Base-by-base conservation (phyloP, 2,329 filamentous ascomycete species). In the Fusarium incarnatum region DNA sequence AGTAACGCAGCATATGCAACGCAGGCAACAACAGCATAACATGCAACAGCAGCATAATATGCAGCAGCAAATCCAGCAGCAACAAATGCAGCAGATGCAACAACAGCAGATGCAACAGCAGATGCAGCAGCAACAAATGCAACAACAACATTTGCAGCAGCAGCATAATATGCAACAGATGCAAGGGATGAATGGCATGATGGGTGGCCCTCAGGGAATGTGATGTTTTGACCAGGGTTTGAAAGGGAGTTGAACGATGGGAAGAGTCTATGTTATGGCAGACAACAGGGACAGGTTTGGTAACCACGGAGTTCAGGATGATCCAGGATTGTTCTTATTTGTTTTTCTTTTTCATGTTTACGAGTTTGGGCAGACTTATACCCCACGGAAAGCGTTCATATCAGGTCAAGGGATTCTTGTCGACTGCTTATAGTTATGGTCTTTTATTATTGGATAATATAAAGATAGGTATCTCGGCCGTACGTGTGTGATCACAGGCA, bases 151-250 rank as follows among this genome's bases (percentile, higher is more conserved):
- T 13, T 46, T 71, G 57, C 71, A 73, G 11, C 76, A 78, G 25
- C 75, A 78, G 44, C 72, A 73, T n/a, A 71, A 73, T n/a, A 57
- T 73, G 62, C 72, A 74, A n/a, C 71, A 73, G 28, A 71, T 74
- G 67, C 71, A 74, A 23, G 70, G 71, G 30, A 71, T 73, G 69
- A 71, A 83, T 56, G 81, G 83, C 27, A 87, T 88, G 83, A 86
- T 86, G 84, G 83, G 82, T 13, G 82, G 82, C 15, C 80, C 81
- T 22, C 83, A 85, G 70, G 83, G 82, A 41, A 85, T 85, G 82
- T 84, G 80, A 75, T 50, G 52, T 37, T 16, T 18, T 32, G 18
- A 32, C 34, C 13, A 22, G 58, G 32, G 48, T 25, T 40, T 48
- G 32, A 47, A 34, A 27, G 28, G 58, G 32, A 54, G 30, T 40